These are phyloP conservation scores for Claviceps lovelessii DNA, from an alignment of 2,329 filamentous ascomycete genomes.

Conservation along the genomic window DNA sequence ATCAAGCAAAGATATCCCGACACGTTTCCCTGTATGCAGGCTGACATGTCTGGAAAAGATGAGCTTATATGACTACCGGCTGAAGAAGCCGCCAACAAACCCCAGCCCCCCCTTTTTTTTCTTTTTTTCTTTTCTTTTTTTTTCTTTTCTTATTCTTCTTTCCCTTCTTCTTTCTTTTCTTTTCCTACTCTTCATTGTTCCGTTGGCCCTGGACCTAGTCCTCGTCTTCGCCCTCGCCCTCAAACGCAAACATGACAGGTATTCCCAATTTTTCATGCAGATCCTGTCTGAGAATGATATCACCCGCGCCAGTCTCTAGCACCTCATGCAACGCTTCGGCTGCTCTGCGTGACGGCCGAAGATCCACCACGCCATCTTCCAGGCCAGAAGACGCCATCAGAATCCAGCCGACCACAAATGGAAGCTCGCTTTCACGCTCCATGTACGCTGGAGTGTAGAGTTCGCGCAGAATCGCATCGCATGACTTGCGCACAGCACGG, in stretches of 20 bases:
- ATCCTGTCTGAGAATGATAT: neutral
- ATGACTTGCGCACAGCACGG: constrained; percentile 16
- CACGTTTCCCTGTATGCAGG: too few species aligned
- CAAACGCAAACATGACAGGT: neutral
- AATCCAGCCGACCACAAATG: constrained; percentile 26
- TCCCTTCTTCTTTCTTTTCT: neutral
- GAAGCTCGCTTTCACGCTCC: constrained; percentile 24
- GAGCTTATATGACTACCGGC: too few species aligned
- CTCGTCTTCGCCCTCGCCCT: neutral
- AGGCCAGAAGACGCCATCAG: constrained; percentile 14
- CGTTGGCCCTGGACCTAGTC: too few species aligned
- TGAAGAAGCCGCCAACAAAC: too few species aligned
- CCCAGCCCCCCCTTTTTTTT: too few species aligned
- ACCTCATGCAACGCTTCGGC: neutral
- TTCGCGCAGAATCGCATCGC: constrained; percentile 17
- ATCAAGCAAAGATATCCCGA: too few species aligned
- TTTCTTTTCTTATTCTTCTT: too few species aligned
- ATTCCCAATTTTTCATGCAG: neutral
- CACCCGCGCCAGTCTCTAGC: neutral
- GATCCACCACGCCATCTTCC: neutral
- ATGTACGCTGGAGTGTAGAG: constrained; percentile 22
- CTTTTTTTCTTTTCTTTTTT: too few species aligned
- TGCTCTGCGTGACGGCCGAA: neutral
- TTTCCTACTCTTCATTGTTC: neutral
- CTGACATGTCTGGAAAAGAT: too few species aligned